Percentiles rank a stretch among this genome's conserved stretches.
phyloP scores from a whole-genome alignment of 345 rosid genomes.

The Melaleuca quinquenervia region DNA sequence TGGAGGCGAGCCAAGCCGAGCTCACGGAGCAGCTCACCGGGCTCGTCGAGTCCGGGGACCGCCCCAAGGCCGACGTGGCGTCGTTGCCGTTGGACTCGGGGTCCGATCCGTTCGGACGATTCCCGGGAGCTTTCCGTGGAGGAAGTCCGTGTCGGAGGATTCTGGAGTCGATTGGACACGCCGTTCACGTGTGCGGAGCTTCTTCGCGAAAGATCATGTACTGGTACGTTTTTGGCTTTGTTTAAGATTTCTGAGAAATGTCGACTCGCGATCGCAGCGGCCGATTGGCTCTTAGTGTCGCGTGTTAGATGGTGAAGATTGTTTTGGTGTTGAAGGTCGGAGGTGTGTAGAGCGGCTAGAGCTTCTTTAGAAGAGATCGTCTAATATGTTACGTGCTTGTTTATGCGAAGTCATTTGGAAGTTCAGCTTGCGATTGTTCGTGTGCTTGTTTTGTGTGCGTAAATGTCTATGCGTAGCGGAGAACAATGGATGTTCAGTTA shows the following conservation, averaged over 20 bases:
- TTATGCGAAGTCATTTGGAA: not conserved
- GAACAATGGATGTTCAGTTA: not conserved
- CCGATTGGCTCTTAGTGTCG: not conserved
- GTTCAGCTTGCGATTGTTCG: not conserved
- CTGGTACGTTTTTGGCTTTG: slow-evolving; percentile 29
- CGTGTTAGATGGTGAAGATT: not conserved
- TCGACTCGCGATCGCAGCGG: not conserved
- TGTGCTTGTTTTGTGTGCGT: not conserved
- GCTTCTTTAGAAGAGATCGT: not conserved
- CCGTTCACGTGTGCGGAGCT: slow-evolving; percentile 51
- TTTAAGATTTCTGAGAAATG: not conserved
- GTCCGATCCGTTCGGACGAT: slow-evolving; percentile 1
- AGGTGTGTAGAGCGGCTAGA: not conserved
- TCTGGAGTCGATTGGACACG: slow-evolving; percentile 71
- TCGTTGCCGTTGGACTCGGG: not conserved
- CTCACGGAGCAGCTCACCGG: slow-evolving; percentile 38
- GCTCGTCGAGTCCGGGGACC: not conserved
- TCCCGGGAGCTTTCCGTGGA: slow-evolving; percentile 32
- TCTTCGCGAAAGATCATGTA: slow-evolving; percentile 45
- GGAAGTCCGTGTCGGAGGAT: slow-evolving; percentile 50
- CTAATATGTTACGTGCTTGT: not conserved
- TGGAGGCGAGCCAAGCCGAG: slow-evolving; percentile 53
- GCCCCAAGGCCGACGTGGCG: not conserved
- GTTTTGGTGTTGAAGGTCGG: not conserved
- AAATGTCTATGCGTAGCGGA: not conserved